Conservation (phyloP, 441 rosid species). For the Pelargonium citronellum region DNA sequence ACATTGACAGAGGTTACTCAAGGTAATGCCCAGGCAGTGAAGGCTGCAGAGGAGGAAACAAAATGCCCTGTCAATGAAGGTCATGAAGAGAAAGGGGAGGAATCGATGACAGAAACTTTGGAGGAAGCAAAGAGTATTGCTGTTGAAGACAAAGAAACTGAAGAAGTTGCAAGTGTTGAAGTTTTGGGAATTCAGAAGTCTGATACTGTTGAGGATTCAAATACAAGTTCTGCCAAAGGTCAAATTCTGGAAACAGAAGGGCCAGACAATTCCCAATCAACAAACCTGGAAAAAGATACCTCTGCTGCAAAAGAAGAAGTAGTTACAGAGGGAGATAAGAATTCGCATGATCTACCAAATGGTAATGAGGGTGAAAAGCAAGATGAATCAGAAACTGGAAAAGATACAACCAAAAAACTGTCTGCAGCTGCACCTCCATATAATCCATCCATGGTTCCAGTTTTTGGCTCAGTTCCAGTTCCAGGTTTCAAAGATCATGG, state of each 20-base stretch:
- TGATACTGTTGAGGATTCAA: constrained; percentile 32
- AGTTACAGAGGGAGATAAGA: constrained; percentile 27
- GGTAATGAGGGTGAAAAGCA: constrained; percentile 50
- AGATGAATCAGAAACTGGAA: constrained; percentile 45
- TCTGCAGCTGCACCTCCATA: constrained; percentile 78
- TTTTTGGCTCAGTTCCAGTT: constrained; percentile 54
- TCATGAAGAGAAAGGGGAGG: constrained; percentile 28
- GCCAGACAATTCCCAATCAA: constrained; percentile 28
- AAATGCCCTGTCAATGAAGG: constrained; percentile 29
- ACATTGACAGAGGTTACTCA: constrained; percentile 23
- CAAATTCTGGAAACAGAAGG: constrained; percentile 26
- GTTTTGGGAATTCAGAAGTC: constrained; percentile 24
- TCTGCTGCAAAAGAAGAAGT: constrained; percentile 25
- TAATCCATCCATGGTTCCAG: constrained; percentile 58
- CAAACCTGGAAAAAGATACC: constrained; percentile 30
- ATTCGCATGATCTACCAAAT: constrained; percentile 30
- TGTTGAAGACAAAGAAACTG: constrained; percentile 23
- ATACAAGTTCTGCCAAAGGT: constrained; percentile 16
- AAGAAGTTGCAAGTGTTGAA: constrained; percentile 28
- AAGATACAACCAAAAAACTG: constrained; percentile 61
- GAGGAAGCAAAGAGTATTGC: constrained; percentile 26
- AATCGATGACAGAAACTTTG: constrained; percentile 23
- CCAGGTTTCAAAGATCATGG: constrained; percentile 62
- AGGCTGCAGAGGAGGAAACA: constrained; percentile 29
- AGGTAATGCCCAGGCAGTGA: background rate